Base-by-base conservation (phyloP, 1,284 basidiomycete genomes). In the Puccinia brachypodii region DNA sequence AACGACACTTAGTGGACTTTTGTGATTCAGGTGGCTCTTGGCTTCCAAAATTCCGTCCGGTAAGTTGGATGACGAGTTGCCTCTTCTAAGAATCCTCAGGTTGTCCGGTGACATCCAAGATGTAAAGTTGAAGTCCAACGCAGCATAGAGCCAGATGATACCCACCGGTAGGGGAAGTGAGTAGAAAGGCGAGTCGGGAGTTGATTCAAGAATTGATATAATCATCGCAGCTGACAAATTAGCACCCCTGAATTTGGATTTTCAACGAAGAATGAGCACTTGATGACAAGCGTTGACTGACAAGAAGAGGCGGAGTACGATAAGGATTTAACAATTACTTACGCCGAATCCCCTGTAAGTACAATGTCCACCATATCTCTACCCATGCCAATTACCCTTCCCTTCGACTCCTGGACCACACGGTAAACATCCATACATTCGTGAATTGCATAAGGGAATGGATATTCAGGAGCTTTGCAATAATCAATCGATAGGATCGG, bases 51-150 rank as follows among this genome's bases (percentile, higher is more conserved):
- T 86, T 0, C 92, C 91, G 3, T 71, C 81, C 31, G 87, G 87
- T 14, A 90, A 87, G 80, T 88, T 86, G 0, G 87, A 85, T n/a
- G 92, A 91, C 0, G 93, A 94, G 85, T 95, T 92, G 85, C 94
- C 94, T 22, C 88, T 87, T 75, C 92, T 90, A 14, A 98, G 89
- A 14, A 96, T 92, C 4, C 91, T 90, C 71, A 98, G 89, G 86
- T 97, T 92, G 28, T 90, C 90, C 0, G 92, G 92, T 0, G 95
- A 92, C 95, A 98, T 98, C 96, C 96, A 99, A 33, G 94, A 85
- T 7, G 84, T 84, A 86, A 96, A 98, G 86, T 97, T 96, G 88
- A 99, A 98, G 86, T 98, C 96, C 74, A 98, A 90, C 25, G 88
- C 88, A 2, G 89, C 88, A 83, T 90, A 90, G 89, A 93, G 82